Evolutionary conservation across 2,329 filamentous ascomycete species (phyloP), one percentile per base, ranked within the genome.

Genomic region (Verticillium dahliae): DNA sequence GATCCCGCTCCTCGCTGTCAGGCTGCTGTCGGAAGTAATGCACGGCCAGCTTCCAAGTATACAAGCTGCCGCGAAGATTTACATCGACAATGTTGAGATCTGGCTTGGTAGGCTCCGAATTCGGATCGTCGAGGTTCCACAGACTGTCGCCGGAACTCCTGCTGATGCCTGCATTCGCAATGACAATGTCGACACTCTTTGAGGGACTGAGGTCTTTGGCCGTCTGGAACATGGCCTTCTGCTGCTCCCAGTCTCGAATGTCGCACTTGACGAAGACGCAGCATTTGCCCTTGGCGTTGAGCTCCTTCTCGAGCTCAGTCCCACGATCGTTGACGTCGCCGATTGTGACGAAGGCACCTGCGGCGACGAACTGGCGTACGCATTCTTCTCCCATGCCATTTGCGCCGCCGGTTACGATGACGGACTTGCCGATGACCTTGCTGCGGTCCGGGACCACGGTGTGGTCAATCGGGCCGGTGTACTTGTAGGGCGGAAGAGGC

Each of bases 371-470:
- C 5, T 70, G 69, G 3, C 72, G 65, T 0, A 75, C 73, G 31
- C 71, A 75, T 0, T 66, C 68, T 62, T 76, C 73, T 7, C 76
- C 76, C 62, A 79, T 75, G 27, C 76, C 76, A 62, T 74, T 75
- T 39, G 73, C 78, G 11, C 79, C 80, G n/a, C 79, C 78, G 1
- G 79, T 81, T 15, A 81, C 73, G 27, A 82, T 73, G 31, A 80
- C 77, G 1, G 76, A 78, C 65, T 80, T 82, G 34, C 75, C 78
- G 3, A 67, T 69, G 9, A 79, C 65, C 41, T 73, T 70, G 50
- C 67, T 69, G n/a, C 66, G 62, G 65, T 81, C 76, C 10, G 73
- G 72, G 9, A 67, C 65, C 3, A 71, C 60, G 1, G 71, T 73
- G 60, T 73, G 71, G 62, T 76, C 71, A 18, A 76, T 65, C 6